phyloP scores from a whole-genome alignment of 2,329 filamentous ascomycete species.

The Fusarium burgessii region DNA sequence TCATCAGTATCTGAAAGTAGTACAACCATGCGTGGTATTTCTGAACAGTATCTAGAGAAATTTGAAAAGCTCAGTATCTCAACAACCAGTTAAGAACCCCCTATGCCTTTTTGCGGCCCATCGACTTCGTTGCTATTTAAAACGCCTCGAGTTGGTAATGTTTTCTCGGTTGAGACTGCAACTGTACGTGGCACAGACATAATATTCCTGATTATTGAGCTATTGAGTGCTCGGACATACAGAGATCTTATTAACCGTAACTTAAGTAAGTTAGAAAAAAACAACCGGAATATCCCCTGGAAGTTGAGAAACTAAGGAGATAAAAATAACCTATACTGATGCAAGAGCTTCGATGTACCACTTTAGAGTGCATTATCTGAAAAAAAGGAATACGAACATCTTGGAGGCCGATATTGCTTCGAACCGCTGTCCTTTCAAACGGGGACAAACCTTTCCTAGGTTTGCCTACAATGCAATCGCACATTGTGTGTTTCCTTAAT shows the following conservation, averaged over 20 bases:
- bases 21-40: not conserved
- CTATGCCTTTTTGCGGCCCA: too few relatives aligned
- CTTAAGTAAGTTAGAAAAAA: too few relatives aligned
- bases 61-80: not conserved
- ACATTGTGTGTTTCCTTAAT: constrained; percentile 9
- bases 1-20: not conserved
- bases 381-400: not conserved
- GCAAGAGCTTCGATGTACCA: not conserved
- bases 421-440: not conserved
- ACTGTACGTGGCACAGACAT: not conserved
- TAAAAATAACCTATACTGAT: not conserved
- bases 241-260: too few relatives aligned
- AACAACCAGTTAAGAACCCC: not conserved
- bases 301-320: not conserved
- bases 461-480: constrained; percentile 15
- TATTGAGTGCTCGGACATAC: not conserved
- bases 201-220: not conserved
- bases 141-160: not conserved
- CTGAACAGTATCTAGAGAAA: not conserved
- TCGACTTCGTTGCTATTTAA: too few relatives aligned
- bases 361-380: not conserved
- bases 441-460: not conserved
- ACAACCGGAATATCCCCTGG: too few relatives aligned
- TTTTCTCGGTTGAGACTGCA: not conserved
- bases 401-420: not conserved